A percentile compares a stretch with the other conserved stretches of the same genome.
phyloP scores from a whole-genome alignment of 129 eudicot species.

The Helichrysum umbraculigerum region DNA sequence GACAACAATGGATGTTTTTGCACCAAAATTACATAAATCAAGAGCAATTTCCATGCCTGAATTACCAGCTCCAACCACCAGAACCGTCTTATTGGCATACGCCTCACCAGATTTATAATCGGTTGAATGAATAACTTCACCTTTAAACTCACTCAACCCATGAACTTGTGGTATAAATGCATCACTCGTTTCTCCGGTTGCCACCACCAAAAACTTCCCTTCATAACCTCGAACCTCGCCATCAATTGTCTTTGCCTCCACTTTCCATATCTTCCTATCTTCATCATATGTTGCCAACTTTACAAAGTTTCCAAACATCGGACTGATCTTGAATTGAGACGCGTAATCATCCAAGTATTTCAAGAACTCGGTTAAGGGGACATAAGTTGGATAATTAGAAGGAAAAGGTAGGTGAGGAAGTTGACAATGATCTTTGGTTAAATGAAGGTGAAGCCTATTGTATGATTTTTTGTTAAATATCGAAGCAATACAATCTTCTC shows the following conservation, averaged over 20 bases:
- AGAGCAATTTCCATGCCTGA: conserved; percentile 91
- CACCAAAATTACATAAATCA: conserved; percentile 59
- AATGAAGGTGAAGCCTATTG: conserved; percentile 76
- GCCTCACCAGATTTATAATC: conserved; percentile 47
- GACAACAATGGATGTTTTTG: conserved; percentile 67
- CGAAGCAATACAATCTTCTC: conserved; percentile 78
- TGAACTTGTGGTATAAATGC: conserved; percentile 48
- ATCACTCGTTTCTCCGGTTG: conserved; percentile 68
- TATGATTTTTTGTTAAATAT: conserved; percentile 65
- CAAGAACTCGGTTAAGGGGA: conserved; percentile 45
- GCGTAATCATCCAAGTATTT: conserved; percentile 68
- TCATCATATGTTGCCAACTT: conserved; percentile 50
- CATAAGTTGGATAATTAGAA: conserved; percentile 38
- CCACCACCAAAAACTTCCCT: conserved; percentile 72
- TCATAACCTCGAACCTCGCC: conserved; percentile 32
- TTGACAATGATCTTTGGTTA: conserved; percentile 54
- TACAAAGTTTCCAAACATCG: conserved; percentile 46
- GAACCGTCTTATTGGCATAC: conserved; percentile 47
- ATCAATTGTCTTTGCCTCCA: conserved; percentile 23
- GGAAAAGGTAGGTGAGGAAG: conserved; percentile 60
- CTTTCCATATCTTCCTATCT: conserved; percentile 42
- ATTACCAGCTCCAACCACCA: conserved; percentile 92
- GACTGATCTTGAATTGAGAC: conserved; percentile 49
- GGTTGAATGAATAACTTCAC: conserved; percentile 71
- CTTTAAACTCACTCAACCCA: conserved; percentile 61